phyloP scores from a whole-genome alignment of 192 early-diverging fungal species.

The Coemansia furcata region DNA sequence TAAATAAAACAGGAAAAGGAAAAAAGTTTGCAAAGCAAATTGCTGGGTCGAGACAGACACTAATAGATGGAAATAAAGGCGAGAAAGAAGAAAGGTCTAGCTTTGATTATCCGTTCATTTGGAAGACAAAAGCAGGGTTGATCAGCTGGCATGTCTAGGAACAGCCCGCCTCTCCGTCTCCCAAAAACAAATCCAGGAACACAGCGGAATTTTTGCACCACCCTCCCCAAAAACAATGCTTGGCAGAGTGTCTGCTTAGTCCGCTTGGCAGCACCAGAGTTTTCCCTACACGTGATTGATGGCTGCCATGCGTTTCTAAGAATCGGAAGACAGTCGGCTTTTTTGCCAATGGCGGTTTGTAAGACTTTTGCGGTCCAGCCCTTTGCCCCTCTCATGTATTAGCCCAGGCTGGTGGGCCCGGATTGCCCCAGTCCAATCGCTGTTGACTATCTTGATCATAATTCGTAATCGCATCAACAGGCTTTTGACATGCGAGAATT shows the following conservation, averaged over 20 bases:
- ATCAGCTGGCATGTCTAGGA: background rate
- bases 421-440: background rate
- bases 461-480: background rate
- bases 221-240: background rate
- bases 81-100: background rate
- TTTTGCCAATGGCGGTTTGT: background rate
- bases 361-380: background rate
- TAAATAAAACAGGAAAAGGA: background rate
- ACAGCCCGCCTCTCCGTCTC: background rate
- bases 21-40: background rate
- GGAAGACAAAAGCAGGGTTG: constrained; percentile 2
- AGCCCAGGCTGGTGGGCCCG: background rate
- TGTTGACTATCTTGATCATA: background rate
- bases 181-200: background rate
- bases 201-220: background rate
- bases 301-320: background rate
- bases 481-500: background rate
- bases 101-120: background rate
- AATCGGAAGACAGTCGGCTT: background rate
- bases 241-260: background rate
- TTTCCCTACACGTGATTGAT: background rate
- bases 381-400: background rate
- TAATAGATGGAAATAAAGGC: background rate
- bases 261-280: background rate
- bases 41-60: background rate